Conservation (phyloP, 202 grass and related monocot genomes). For the Digitaria exilis region DNA sequence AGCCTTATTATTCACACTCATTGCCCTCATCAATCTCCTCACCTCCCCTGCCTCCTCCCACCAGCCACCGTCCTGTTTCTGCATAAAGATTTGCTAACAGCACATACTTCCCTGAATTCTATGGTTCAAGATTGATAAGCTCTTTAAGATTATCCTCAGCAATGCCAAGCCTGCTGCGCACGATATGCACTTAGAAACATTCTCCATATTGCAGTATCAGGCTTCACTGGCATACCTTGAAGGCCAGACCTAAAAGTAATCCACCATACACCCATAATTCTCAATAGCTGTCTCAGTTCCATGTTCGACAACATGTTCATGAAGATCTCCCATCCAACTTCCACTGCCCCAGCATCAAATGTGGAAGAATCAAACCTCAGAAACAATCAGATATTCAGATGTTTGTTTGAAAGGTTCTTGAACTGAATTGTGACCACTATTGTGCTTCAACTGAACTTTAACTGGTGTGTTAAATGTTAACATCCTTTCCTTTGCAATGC, state of each 20-base stretch:
- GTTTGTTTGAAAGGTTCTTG: too few species aligned
- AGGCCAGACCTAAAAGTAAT: constrained; percentile 61
- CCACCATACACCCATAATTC: constrained; percentile 78
- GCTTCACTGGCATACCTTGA: constrained; percentile 57
- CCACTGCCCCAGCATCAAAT: constrained; percentile 40
- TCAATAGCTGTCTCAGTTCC: constrained; percentile 45
- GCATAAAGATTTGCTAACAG: constrained; percentile 73
- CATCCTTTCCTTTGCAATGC: too few species aligned
- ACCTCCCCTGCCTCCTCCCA: constrained; percentile 63
- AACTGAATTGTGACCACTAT: too few species aligned
- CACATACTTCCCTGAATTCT: constrained; percentile 68
- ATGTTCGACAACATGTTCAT: constrained; percentile 52
- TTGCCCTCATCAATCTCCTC: constrained; percentile 57
- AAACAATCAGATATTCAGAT: too few species aligned
- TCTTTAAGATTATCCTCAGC: constrained; percentile 70
- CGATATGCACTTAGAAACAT: constrained; percentile 63
- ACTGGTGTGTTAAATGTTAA: too few species aligned
- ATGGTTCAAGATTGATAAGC: too few species aligned
- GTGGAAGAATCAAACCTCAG: too few species aligned
- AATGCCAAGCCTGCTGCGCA: constrained; percentile 52
- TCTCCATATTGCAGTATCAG: constrained; percentile 61
- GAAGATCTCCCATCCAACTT: constrained; percentile 49
- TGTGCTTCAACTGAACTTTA: too few species aligned
- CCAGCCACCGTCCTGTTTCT: constrained; percentile 43
- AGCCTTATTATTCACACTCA: constrained; percentile 53